A percentile compares a stretch with the other conserved stretches of the same genome.
phyloP scores from a whole-genome alignment of 1,284 basidiomycete species.

The Dichomitus squalens region DNA sequence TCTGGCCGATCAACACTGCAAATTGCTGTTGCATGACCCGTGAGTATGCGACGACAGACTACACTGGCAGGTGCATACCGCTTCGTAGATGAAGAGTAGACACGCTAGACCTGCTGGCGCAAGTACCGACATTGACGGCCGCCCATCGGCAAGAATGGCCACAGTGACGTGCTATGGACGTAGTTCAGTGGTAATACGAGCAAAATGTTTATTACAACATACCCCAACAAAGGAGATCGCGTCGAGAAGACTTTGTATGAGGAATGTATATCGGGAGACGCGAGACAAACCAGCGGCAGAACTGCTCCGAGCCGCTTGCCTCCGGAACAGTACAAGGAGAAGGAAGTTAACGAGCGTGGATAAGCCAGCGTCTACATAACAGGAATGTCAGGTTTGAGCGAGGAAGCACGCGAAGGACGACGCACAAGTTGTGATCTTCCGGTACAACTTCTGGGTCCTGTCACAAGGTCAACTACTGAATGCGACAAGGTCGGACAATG shows the following conservation, averaged over 20 bases:
- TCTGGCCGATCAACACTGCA: constrained; percentile 74
- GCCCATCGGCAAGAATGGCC: constrained; percentile 79
- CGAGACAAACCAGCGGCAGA: constrained; percentile 79
- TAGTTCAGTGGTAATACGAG: background rate
- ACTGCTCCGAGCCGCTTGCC: constrained; percentile 75
- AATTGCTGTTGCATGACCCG: constrained; percentile 65
- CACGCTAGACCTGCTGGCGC: constrained; percentile 82
- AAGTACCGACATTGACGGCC: constrained; percentile 75
- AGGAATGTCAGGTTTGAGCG: background rate
- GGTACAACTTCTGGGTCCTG: constrained; percentile 68
- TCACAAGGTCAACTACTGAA: background rate
- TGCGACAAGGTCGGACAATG: background rate
- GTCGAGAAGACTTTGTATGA: constrained; percentile 77
- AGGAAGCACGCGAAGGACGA: constrained; percentile 30
- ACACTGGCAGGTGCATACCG: constrained; percentile 46
- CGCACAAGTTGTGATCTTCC: constrained; percentile 82
- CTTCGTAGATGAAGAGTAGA: constrained; percentile 71
- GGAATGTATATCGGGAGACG: constrained; percentile 80
- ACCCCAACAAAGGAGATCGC: constrained; percentile 79
- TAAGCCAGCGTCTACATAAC: constrained; percentile 66
- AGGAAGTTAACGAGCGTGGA: constrained; percentile 69
- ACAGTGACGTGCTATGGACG: constrained; percentile 70
- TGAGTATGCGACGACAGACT: background rate
- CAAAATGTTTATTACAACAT: background rate
- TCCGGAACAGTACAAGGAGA: constrained; percentile 68